Percentiles rank a stretch among this genome's conserved stretches.
Evolutionary conservation across 1,284 basidiomycete species (phyloP).

Genomic region (Mycosarcoma mackinlayi): DNA sequence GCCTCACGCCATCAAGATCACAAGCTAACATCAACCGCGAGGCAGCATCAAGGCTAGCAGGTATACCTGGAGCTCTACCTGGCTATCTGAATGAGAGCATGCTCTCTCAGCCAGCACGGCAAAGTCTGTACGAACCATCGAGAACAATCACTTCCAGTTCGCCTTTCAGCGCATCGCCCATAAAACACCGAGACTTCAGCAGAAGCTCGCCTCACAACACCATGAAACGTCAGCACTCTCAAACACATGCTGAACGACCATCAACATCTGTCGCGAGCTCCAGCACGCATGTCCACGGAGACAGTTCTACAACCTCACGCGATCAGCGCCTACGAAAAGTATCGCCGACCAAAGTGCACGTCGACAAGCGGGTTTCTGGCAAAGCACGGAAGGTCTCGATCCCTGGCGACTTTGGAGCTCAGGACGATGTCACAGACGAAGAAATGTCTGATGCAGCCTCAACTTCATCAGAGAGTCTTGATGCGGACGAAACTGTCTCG

Average conservation of each 20-base stretch:
- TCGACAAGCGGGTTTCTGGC: neutral
- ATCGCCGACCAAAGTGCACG: slow-evolving; percentile 16
- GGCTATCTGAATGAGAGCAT: slow-evolving; percentile 37
- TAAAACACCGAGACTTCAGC: slow-evolving; percentile 7
- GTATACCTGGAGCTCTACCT: slow-evolving; percentile 39
- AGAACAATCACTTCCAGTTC: neutral
- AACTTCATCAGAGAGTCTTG: neutral
- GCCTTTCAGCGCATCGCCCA: slow-evolving; percentile 12
- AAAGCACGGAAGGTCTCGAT: slow-evolving; percentile 16
- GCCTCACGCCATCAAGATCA: slow-evolving; percentile 3
- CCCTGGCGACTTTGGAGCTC: slow-evolving; percentile 21
- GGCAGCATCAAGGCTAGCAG: slow-evolving; percentile 28
- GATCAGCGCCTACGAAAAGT: slow-evolving; percentile 16
- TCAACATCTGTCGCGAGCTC: neutral
- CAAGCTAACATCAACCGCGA: slow-evolving; percentile 26
- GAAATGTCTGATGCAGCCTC: slow-evolving; percentile 29
- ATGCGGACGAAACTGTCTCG: neutral
- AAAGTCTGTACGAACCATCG: neutral
- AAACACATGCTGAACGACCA: neutral
- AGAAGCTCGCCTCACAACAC: slow-evolving; percentile 12
- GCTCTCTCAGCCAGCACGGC: neutral
- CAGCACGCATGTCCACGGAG: neutral
- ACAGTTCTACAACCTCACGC: slow-evolving; percentile 9
- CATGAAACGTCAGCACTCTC: slow-evolving; percentile 8
- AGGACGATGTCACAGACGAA: slow-evolving; percentile 9